These are phyloP conservation scores for Juglanconis oblonga DNA, from an alignment of 2,329 filamentous ascomycete genomes.

Conservation along the genomic window DNA sequence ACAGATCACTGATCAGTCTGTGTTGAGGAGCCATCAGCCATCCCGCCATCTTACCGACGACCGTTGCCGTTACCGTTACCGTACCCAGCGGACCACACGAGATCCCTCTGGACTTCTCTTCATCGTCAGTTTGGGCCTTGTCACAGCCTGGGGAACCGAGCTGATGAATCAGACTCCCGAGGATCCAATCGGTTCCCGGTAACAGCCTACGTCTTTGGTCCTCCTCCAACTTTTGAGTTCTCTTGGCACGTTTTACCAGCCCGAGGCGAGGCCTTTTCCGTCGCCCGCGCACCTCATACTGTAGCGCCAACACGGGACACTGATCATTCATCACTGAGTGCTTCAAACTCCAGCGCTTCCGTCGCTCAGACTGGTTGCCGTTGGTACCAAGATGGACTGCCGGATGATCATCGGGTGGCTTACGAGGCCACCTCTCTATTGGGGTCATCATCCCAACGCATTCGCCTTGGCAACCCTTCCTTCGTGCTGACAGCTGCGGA, in stretches of 20 bases:
- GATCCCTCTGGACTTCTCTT: background rate
- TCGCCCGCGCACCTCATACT: no score
- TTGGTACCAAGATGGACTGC: background rate
- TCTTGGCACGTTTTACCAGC: constrained; percentile 17
- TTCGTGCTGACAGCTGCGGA: background rate
- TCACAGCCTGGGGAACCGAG: constrained; percentile 14
- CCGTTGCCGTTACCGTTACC: background rate
- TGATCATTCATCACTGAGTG: background rate
- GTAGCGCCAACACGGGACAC: background rate
- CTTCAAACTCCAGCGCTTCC: background rate
- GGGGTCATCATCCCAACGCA: background rate
- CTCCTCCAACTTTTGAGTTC: background rate
- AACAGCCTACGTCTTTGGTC: constrained; percentile 1
- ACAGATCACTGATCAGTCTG: no score
- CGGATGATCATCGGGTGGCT: background rate
- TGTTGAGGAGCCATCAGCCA: background rate
- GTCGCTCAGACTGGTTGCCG: background rate
- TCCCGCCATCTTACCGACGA: background rate
- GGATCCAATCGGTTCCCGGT: constrained; percentile 14
- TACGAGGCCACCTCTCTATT: background rate
- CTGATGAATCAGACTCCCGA: constrained; percentile 15
- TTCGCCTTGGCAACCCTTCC: background rate
- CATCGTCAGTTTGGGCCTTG: constrained; percentile 16
- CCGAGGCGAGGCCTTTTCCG: background rate
- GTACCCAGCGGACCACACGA: background rate